Base-by-base conservation (phyloP, 2,329 filamentous ascomycete species). In the Colletotrichum sansevieriae region DNA sequence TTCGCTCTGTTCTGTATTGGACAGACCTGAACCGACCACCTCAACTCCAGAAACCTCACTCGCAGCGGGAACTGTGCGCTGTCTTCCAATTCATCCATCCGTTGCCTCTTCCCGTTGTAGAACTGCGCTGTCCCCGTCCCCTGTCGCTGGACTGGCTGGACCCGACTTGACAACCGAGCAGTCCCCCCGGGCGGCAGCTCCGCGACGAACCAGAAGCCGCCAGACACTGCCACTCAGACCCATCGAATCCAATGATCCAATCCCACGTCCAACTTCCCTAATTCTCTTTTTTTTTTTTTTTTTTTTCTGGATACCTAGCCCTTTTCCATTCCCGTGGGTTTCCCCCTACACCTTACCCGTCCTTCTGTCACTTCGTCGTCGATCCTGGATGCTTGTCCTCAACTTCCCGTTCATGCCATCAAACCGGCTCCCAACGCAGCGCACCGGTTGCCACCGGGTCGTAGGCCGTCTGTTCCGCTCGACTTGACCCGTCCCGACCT, bases 351-450 rank as follows among this genome's bases (percentile, higher is more conserved):
- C 49, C 49, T 52, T 43, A 35, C 41, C 20, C 33, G 33, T 63
- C 15, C 25, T 18, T 47, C 22, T 13, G 29, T 15, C 58, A 52
- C 15, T 37, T n/a, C 18, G 37, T 47, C 54, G 20, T 65, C 33
- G 65, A 69, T 66, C 62, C 66, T 66, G 66, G 66, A 69, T 69
- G 66, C 66, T 69, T 60, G 66, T 51, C 25, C 33, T 56, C 56
- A 61, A 61, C 43, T 49, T 60, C 41, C 41, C 15, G 55, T 69
- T 66, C 62, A 66, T 66, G 62, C 62, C 55, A 55, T 56, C 20
- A 18, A 39, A 37, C 15, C 33, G 41, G 29, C 29, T 39, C 33
- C 33, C 52, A 55, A 39, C 52, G 52, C 59, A 62, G 47, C 59
- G 22, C 25, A 41, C 25, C 62, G 61, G 55, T 65, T 54, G 62